Percentiles rank a stretch among this genome's conserved stretches.
phyloP scores from a whole-genome alignment of 768 basidiomycete species.

The Neoboletus magnificus region DNA sequence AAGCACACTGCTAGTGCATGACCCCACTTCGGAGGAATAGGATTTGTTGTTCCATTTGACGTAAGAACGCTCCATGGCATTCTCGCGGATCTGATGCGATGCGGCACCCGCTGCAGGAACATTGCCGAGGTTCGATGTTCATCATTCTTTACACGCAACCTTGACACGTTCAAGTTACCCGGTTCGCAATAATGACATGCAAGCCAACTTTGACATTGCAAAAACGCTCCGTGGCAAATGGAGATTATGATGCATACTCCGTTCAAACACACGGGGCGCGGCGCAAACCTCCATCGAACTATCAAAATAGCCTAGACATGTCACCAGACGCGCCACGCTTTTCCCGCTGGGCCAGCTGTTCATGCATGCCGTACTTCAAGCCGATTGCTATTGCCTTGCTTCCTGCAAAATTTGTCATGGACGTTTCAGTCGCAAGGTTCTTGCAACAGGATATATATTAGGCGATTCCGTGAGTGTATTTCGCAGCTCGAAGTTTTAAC shows the following conservation, averaged over 20 bases:
- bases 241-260: not conserved
- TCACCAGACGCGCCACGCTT: conserved; percentile 7
- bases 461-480: not conserved
- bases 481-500: not conserved
- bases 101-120: no score
- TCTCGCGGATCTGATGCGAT: no score
- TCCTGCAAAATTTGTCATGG: not conserved
- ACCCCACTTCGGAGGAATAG: not conserved
- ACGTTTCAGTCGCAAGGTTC: not conserved
- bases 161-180: not conserved
- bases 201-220: not conserved
- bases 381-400: not conserved
- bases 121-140: not conserved
- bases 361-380: not conserved
- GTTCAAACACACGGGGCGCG: not conserved
- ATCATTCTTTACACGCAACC: not conserved
- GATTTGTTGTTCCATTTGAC: no score
- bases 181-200: not conserved
- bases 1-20: not conserved
- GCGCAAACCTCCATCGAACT: not conserved
- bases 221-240: not conserved
- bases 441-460: conserved; percentile 10
- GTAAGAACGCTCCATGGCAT: no score
- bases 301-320: not conserved
- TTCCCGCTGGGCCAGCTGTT: not conserved